Percentiles rank a stretch among this genome's conserved stretches.
phyloP scores from a whole-genome alignment of 768 basidiomycete species.

The Dacryopinax spathularia region DNA sequence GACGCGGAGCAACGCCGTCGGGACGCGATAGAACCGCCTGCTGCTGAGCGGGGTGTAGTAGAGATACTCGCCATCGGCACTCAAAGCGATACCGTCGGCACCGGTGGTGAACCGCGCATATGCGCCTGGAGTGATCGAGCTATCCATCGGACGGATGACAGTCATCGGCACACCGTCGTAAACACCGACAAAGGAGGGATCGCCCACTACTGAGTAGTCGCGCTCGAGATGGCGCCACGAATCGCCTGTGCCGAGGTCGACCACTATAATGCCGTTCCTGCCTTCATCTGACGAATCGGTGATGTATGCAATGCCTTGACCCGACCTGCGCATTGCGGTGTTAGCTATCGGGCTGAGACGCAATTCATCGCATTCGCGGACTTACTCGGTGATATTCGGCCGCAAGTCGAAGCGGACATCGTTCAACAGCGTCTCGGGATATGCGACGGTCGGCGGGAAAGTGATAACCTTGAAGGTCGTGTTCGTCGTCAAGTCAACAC shows the following conservation, averaged over 20 bases:
- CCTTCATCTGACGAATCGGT: constrained; percentile 4
- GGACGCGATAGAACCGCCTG: not conserved
- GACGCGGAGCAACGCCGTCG: not conserved
- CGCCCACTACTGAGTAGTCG: not conserved
- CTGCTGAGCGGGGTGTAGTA: constrained; percentile 3
- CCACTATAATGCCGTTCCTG: not conserved
- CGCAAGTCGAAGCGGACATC: constrained; percentile 17
- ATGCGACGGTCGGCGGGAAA: constrained; percentile 13
- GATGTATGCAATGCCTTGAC: constrained; percentile 3
- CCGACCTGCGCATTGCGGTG: not conserved
- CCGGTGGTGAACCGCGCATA: not conserved
- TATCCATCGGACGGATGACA: not conserved
- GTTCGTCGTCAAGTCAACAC: constrained; percentile 12
- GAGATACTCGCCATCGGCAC: constrained; percentile 2
- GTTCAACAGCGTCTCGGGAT: constrained; percentile 16
- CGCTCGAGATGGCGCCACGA: constrained; percentile 3
- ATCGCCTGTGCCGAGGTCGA: constrained; percentile 3
- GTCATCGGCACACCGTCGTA: not conserved
- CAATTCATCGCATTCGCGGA: not conserved
- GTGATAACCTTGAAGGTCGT: constrained; percentile 10
- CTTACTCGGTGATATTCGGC: constrained; percentile 10
- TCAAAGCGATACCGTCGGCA: not conserved
- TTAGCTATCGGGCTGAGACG: not conserved
- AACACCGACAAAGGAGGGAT: not conserved
- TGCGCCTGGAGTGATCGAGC: not conserved